phyloP scores from a whole-genome alignment of 2,329 filamentous ascomycete genomes.

The Penicillium vulpinum region DNA sequence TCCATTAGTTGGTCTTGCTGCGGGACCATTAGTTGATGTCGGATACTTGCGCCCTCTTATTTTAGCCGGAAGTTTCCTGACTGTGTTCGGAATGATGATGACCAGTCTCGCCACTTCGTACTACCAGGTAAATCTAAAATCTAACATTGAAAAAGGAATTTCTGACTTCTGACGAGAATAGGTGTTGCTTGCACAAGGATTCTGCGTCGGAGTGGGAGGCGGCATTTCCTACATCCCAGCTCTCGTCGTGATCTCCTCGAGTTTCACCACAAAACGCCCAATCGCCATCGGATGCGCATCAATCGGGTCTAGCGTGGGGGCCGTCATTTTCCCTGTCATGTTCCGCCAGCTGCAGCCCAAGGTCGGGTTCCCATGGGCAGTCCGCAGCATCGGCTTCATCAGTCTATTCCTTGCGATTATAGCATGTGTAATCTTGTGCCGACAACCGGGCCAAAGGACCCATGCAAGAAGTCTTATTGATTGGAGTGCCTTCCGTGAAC shows the following conservation, averaged over 20 bases:
- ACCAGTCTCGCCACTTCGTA: conserved; percentile 30
- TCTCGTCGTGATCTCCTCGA: conserved; percentile 31
- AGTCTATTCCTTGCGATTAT: conserved; percentile 43
- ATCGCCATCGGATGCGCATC: conserved; percentile 60
- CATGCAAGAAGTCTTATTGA: conserved; percentile 45
- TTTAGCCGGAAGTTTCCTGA: conserved; percentile 42
- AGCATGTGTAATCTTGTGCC: conserved; percentile 39
- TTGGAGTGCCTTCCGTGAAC: conserved; percentile 40
- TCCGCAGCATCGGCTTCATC: conserved; percentile 58
- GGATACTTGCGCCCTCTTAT: conserved; percentile 47
- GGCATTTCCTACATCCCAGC: conserved; percentile 36
- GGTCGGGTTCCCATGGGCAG: conserved; percentile 62
- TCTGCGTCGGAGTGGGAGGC: conserved; percentile 34
- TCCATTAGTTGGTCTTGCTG: conserved; percentile 48
- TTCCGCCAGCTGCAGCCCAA: conserved; percentile 55
- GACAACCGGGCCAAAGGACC: conserved; percentile 38
- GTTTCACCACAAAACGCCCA: conserved; percentile 49
- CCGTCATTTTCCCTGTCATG: conserved; percentile 60
- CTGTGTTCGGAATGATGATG: conserved; percentile 38
- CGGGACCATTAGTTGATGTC: conserved; percentile 52
- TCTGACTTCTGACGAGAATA: conserved; percentile 18
- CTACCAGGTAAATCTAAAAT: conserved; percentile 26
- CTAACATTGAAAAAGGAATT: neutral
- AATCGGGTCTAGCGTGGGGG: conserved; percentile 59
- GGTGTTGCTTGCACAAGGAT: conserved; percentile 49